Evolutionary conservation across 192 early-diverging fungal species (phyloP).

Genomic region (Coemansia pectinata): DNA sequence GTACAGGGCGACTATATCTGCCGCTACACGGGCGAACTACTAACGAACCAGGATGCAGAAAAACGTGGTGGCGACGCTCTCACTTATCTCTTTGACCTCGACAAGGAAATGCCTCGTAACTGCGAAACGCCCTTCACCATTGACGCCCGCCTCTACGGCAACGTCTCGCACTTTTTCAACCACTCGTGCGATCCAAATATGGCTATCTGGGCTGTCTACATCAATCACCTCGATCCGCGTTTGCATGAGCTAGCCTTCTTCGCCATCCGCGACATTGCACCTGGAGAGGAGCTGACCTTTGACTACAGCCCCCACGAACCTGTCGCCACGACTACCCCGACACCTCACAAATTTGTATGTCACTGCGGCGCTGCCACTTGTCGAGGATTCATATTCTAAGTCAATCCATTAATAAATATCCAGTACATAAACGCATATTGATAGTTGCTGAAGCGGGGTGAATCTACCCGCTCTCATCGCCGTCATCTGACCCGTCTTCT

Average conservation of each 20-base stretch:
- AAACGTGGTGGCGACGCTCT: constrained; percentile 51
- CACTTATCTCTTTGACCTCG: constrained; percentile 69
- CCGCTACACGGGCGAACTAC: constrained; percentile 94
- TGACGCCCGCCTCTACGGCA: constrained; percentile 90
- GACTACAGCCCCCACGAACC: constrained; percentile 82
- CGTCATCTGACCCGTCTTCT: constrained; percentile 25
- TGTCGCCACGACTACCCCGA: not conserved
- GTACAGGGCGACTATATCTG: constrained; percentile 79
- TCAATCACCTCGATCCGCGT: constrained; percentile 79
- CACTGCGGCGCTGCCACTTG: constrained; percentile 21
- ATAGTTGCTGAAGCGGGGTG: not conserved
- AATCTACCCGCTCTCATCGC: constrained; percentile 6
- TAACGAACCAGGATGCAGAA: constrained; percentile 76
- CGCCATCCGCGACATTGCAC: constrained; percentile 67
- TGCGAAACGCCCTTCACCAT: constrained; percentile 89
- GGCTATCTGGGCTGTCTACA: constrained; percentile 48
- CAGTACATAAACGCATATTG: not conserved
- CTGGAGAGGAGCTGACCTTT: constrained; percentile 89
- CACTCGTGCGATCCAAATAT: constrained; percentile 97
- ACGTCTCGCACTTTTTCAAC: constrained; percentile 95
- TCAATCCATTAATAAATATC: not conserved
- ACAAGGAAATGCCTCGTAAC: constrained; percentile 75
- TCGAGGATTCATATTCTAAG: constrained; percentile 26
- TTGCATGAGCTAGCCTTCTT: constrained; percentile 92
- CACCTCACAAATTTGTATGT: constrained; percentile 26